Evolutionary conservation across 208 protist species (phyloP).

Genomic region (Polymyxa betae): DNA sequence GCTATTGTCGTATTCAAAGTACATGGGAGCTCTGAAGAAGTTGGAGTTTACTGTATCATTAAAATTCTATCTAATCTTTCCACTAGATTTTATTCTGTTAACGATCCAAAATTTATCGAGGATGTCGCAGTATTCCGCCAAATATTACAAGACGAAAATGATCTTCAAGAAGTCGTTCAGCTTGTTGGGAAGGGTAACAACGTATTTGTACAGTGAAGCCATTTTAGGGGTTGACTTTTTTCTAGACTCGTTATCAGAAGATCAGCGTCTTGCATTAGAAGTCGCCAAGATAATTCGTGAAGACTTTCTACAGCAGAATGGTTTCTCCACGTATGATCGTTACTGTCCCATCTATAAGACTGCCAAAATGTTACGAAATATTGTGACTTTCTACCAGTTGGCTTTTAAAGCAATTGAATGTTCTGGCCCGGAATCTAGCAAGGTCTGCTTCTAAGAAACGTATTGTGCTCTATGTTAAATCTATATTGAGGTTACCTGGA

Average conservation of each 20-base stretch:
- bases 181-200: constrained; percentile 98
- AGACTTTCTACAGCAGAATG: constrained; percentile 99
- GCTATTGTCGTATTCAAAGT: constrained; percentile 99
- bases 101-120: constrained; percentile 90
- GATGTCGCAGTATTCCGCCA: constrained; percentile 84
- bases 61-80: too few relatives aligned
- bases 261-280: constrained; percentile 98
- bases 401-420: neutral
- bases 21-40: constrained; percentile 91
- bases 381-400: constrained; percentile 59
- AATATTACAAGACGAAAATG: constrained; percentile 98
- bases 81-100: constrained; percentile 95
- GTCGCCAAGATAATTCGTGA: constrained; percentile 98
- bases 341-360: constrained; percentile 97
- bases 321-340: constrained; percentile 96
- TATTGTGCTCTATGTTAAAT: neutral
- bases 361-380: constrained; percentile 81
- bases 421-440: neutral
- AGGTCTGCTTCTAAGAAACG: neutral
- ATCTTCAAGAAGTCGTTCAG: constrained; percentile 99
- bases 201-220: constrained; percentile 29
- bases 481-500: constrained; percentile 44
- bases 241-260: constrained; percentile 99
- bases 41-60: too few relatives aligned
- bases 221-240: constrained; percentile 62